phyloP scores from a whole-genome alignment of 1,284 basidiomycete species.

The Austroboletus novae-zelandiae region DNA sequence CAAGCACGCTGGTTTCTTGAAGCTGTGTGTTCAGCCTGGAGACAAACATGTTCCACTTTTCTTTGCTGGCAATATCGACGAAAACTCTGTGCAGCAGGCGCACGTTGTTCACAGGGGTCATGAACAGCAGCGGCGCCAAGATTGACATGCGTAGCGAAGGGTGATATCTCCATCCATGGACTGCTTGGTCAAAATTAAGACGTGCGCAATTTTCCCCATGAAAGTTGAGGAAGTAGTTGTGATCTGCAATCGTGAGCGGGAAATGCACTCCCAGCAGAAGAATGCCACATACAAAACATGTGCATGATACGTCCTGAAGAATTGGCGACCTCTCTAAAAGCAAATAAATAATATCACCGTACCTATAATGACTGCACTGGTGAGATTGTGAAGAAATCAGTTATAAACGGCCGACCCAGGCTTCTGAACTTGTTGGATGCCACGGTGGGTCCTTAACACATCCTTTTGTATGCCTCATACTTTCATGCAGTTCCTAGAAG shows the following conservation, averaged over 20 bases:
- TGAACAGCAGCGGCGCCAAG: slow-evolving; percentile 41
- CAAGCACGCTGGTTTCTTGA: slow-evolving; percentile 35
- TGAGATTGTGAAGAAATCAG: too few species aligned
- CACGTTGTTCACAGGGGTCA: slow-evolving; percentile 43
- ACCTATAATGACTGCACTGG: slow-evolving; percentile 39
- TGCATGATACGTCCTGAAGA: slow-evolving; percentile 45
- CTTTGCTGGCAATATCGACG: slow-evolving; percentile 33
- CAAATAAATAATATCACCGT: slow-evolving; percentile 7
- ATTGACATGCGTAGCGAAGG: slow-evolving; percentile 35
- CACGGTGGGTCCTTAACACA: too few species aligned
- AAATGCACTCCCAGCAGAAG: neutral
- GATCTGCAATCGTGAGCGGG: slow-evolving; percentile 17
- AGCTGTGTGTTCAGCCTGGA: slow-evolving; percentile 32
- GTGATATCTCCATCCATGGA: slow-evolving; percentile 33
- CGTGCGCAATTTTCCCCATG: slow-evolving; percentile 53
- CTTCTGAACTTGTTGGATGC: too few species aligned
- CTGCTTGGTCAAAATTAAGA: slow-evolving; percentile 42
- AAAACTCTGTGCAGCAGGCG: slow-evolving; percentile 40
- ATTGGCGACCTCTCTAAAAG: neutral
- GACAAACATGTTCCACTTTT: slow-evolving; percentile 36
- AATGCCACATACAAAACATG: slow-evolving; percentile 39
- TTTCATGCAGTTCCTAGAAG: too few species aligned
- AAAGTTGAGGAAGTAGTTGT: slow-evolving; percentile 48
- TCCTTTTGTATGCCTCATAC: too few species aligned
- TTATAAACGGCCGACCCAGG: too few species aligned